Base-by-base conservation (phyloP, 441 rosid species). In the Erysimum pusillum region DNA sequence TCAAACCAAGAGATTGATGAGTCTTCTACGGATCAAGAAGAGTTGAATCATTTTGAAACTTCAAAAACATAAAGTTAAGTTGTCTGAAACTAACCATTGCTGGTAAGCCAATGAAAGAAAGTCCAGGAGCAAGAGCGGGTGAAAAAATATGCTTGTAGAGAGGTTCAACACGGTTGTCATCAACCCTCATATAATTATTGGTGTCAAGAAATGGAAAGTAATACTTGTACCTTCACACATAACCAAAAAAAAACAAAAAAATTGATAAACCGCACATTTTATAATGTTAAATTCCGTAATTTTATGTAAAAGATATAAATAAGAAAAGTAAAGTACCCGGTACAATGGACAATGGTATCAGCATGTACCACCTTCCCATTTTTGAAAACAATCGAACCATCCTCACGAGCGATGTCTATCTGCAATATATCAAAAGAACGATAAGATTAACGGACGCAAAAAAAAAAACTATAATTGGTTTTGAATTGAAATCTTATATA, bases 91-190 rank as follows among this genome's bases (percentile, higher is more conserved):
- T 4, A 90, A 67, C 97, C 92, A 80, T 86, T 81, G 76, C 79
- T 2, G 96, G 92, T 78, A 90, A 65, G 52, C 97, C 98, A n/a
- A 89, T 65, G 78, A 91, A 91, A 6, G 98, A 91, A 62, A 93
- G 86, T 76, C 81, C 57, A 0, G 95, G 97, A 7, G 98, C 89
- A 66, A 83, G 75, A 6, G 28, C 73, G 0, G 92, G 90, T 12
- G 96, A 87, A 32, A 92, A 89, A 22, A 88, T 74, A 18, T 91
- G 93, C 79, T 88, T 86, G 87, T 91, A 87, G 4, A 88, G 64
- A 11, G 90, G 93, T 15, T 83, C 91, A 0, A 91, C 88, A 13
- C 91, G 81, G 72, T 88, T 88, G 56, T 87, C 92, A 56, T 89
- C 93, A 71, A 88, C 82, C 0, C 78, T 81, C 74, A 91, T 83